Conservation (phyloP, 2,329 filamentous ascomycete species). For the Pestalotiopsis sp. region DNA sequence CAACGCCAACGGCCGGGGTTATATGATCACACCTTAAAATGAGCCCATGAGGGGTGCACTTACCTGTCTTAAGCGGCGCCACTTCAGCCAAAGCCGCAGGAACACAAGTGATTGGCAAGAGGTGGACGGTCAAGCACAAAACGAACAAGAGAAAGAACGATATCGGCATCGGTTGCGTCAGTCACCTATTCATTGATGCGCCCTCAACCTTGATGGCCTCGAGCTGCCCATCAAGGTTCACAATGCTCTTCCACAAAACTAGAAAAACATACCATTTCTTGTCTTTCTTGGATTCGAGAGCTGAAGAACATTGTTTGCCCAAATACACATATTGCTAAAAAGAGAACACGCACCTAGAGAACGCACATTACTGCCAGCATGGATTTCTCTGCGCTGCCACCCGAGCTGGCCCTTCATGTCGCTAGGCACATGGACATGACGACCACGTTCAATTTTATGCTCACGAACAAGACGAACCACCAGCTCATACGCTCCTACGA, state of each 20-base stretch:
- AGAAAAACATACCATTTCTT: background rate
- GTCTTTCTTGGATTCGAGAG: background rate
- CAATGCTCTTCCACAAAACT: background rate
- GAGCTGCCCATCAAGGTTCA: conserved; percentile 9
- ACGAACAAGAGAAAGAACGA: conserved; percentile 2
- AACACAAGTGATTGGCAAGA: background rate
- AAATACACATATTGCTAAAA: background rate
- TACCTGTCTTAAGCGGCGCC: too few relatives aligned
- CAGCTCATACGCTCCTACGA: conserved; percentile 19
- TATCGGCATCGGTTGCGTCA: background rate
- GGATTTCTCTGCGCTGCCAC: conserved; percentile 17
- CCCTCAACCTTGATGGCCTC: conserved; percentile 10
- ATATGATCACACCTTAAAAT: too few relatives aligned
- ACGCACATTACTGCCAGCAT: background rate
- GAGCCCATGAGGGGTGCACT: too few relatives aligned
- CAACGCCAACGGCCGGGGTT: too few relatives aligned
- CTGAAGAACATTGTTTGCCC: background rate
- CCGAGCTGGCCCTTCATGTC: conserved; percentile 24
- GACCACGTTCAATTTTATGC: conserved; percentile 20
- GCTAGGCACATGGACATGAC: conserved; percentile 25
- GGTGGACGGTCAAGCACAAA: background rate
- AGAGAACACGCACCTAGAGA: background rate
- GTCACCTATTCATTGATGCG: background rate
- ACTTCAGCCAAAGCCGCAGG: too few relatives aligned
- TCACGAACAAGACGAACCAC: conserved; percentile 20